These are phyloP conservation scores for Platismatia glauca DNA, from an alignment of 495 filamentous ascomycete genomes.

Conservation along the genomic window DNA sequence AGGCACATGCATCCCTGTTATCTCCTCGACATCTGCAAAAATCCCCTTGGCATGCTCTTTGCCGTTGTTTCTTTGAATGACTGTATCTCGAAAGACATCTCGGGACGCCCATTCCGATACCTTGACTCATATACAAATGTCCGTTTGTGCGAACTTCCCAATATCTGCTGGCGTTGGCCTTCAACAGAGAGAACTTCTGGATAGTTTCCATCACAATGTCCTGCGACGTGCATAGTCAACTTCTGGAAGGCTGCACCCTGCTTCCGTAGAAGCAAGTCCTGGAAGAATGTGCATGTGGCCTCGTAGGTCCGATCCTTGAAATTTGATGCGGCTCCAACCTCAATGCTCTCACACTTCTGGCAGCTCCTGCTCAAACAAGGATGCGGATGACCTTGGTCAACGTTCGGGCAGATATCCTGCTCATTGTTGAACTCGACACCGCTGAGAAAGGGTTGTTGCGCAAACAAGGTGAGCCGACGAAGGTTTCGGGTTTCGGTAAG, in stretches of 20 bases:
- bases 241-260: not conserved
- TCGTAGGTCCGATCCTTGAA: not conserved
- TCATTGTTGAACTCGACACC: not conserved
- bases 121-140: not conserved
- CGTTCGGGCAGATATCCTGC: not conserved
- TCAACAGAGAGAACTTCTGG: not conserved
- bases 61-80: not conserved
- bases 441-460: not conserved
- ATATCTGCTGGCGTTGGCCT: not conserved
- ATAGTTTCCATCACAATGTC: not conserved
- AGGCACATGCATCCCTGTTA: not conserved
- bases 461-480: not conserved
- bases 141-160: not conserved
- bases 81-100: not conserved
- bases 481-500: not conserved
- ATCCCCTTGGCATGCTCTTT: not conserved
- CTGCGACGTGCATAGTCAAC: not conserved
- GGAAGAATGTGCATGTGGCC: not conserved
- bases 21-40: not conserved
- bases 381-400: not conserved
- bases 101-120: not conserved
- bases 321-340: not conserved
- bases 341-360: not conserved
- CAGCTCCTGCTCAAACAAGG: not conserved
- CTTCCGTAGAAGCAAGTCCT: not conserved